Evolutionary conservation across 305 asterid species (phyloP).

Genomic region (Fraxinus paxiana): DNA sequence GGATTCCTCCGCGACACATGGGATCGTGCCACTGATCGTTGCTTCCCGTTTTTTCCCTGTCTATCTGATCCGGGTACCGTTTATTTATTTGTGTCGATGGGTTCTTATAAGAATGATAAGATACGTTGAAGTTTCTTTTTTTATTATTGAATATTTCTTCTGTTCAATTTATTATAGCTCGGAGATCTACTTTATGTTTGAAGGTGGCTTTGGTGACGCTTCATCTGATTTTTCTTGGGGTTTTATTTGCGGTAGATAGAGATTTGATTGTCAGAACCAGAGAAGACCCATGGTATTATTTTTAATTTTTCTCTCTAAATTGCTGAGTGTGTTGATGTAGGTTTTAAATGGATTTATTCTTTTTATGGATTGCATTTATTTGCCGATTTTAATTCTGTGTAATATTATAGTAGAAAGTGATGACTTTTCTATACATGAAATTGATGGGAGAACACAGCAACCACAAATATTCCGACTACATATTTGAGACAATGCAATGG

Average conservation of each 20-base stretch:
- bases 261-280: slow-evolving; percentile 60
- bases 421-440: neutral
- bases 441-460: neutral
- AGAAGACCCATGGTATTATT: slow-evolving; percentile 67
- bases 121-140: neutral
- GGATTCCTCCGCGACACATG: slow-evolving; percentile 44
- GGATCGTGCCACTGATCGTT: slow-evolving; percentile 65
- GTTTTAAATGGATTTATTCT: slow-evolving; percentile 10
- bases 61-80: slow-evolving; percentile 80
- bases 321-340: slow-evolving; percentile 3
- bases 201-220: slow-evolving; percentile 64
- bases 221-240: slow-evolving; percentile 67
- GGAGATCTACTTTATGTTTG: slow-evolving; percentile 71
- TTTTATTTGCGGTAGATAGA: slow-evolving; percentile 53
- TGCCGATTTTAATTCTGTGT: slow-evolving; percentile 19
- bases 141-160: neutral
- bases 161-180: slow-evolving; percentile 44
- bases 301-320: neutral
- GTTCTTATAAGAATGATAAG: neutral
- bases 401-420: neutral
- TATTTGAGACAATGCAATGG: neutral
- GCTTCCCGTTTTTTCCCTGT: slow-evolving; percentile 71
- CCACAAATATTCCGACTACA: neutral
- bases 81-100: slow-evolving; percentile 8
- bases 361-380: slow-evolving; percentile 4